A percentile compares a stretch with the other conserved stretches of the same genome.
These are phyloP conservation scores for Triticum turgidum DNA, from an alignment of 176 grass and related monocot genomes.

Conservation along the genomic window DNA sequence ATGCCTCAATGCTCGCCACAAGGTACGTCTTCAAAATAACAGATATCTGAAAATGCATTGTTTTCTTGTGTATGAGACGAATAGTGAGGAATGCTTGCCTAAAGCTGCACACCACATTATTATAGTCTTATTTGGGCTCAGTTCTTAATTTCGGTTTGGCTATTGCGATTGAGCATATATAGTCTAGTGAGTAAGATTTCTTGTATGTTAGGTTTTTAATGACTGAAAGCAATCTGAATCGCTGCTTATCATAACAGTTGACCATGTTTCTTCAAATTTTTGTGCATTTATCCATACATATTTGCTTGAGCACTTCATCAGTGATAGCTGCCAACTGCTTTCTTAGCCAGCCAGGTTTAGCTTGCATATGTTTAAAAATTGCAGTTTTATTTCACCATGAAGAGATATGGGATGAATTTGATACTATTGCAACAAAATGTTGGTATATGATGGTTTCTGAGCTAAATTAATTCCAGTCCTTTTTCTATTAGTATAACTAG, in stretches of 20 bases:
- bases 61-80: background rate
- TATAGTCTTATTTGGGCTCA: background rate
- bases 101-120: background rate
- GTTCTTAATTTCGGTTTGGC: background rate
- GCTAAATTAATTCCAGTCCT: background rate
- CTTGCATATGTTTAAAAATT: constrained; percentile 1
- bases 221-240: constrained; percentile 7
- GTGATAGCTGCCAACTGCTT: background rate
- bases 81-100: background rate
- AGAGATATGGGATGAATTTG: background rate
- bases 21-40: constrained; percentile 41
- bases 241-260: background rate
- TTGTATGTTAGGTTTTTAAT: background rate
- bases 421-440: background rate
- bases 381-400: background rate
- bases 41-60: background rate
- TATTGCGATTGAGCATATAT: background rate
- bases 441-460: background rate
- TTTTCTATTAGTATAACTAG: background rate
- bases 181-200: background rate
- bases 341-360: background rate
- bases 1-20: constrained; percentile 73
- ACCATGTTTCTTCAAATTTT: background rate
- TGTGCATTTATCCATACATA: background rate
- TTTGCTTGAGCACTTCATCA: constrained; percentile 2